Evolutionary conservation across 768 basidiomycete species (phyloP).

Genomic region (Russula sp.): DNA sequence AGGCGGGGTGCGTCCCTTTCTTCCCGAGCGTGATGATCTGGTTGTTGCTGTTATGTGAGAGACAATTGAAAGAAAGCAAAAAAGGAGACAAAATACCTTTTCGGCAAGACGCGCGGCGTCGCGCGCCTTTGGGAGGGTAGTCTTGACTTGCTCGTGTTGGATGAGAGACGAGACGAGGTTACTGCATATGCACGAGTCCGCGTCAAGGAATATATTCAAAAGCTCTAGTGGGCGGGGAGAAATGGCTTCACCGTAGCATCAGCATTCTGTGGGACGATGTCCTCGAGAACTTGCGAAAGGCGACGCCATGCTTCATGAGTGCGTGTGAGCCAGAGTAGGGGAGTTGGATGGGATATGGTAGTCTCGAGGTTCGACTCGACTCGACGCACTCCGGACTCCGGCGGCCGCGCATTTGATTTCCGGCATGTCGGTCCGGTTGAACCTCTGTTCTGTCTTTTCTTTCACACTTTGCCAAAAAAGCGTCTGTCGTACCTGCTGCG

Average conservation of each 20-base stretch:
- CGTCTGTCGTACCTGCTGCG: too few species aligned
- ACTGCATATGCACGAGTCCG: conserved; percentile 35
- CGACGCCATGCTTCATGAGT: conserved; percentile 89
- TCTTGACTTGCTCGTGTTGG: conserved; percentile 93
- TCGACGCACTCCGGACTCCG: too few species aligned
- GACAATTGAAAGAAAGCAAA: too few species aligned
- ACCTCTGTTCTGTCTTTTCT: too few species aligned
- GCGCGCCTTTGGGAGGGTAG: conserved; percentile 91
- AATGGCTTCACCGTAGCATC: conserved; percentile 69
- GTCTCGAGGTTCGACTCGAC: neutral
- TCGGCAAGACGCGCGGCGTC: conserved; percentile 89
- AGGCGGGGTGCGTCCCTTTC: conserved; percentile 65
- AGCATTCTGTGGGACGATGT: conserved; percentile 88
- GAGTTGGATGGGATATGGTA: too few species aligned
- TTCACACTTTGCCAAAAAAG: too few species aligned
- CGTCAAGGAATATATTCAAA: neutral
- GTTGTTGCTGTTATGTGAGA: neutral
- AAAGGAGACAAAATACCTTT: conserved; percentile 50
- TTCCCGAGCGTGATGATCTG: conserved; percentile 93
- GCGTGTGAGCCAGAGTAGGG: neutral
- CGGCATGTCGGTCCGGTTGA: neutral
- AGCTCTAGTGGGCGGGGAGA: neutral
- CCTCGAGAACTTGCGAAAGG: conserved; percentile 88
- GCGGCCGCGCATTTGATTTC: neutral
- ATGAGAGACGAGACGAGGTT: conserved; percentile 93